Evolutionary conservation across 257 asterid species (phyloP), one percentile per base, ranked within the genome.

Genomic region (Penstemon barbatus): DNA sequence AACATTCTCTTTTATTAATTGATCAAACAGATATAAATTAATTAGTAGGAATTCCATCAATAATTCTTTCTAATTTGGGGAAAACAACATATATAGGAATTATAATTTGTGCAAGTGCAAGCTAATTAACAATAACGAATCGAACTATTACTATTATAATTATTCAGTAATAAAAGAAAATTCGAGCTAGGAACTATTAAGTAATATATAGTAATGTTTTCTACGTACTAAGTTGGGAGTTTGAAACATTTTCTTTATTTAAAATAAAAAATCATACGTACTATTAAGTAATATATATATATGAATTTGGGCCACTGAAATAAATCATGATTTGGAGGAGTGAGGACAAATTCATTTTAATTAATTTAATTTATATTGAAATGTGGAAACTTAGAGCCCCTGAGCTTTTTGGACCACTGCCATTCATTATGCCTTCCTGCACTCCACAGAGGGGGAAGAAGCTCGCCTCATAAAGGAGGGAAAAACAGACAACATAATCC

Each of bases 401-500:
- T 49, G 44, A 12, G 57, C 39, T 13, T 61, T 54, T 46, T 60
- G 69, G 69, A 61, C 75, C 61, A 48, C 75, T 41, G 48, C 69
- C 63, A 61, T 70, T 70, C 63, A 61, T 70, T 70, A 59, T 70
- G 57, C 39, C 15, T 50, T 40, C 57, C 8, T 46, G 3, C 50
- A 5, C 10, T 43, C 33, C 33, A 0, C 33, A 25, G 33, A 25
- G 33, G 2, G 33, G 33, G 33, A 65, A 36, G 41, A 25, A 60
- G 18, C 61, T 39, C 38, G 54, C 49, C 50, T 41, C 13, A 66
- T 40, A 18, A 63, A 61, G 7, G 38, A 8, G 38, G n/a, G 33
- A 57, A 13, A 45, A 57, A 33, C 57, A 45, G 48, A 37, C 48
- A 19, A 38, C 68, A 70, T 36, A 40, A 4, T 38, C 10, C 15